Evolutionary conservation across 2,329 filamentous ascomycete species (phyloP), one percentile per base, ranked within the genome.

Genomic region (Ustulina deusta): DNA sequence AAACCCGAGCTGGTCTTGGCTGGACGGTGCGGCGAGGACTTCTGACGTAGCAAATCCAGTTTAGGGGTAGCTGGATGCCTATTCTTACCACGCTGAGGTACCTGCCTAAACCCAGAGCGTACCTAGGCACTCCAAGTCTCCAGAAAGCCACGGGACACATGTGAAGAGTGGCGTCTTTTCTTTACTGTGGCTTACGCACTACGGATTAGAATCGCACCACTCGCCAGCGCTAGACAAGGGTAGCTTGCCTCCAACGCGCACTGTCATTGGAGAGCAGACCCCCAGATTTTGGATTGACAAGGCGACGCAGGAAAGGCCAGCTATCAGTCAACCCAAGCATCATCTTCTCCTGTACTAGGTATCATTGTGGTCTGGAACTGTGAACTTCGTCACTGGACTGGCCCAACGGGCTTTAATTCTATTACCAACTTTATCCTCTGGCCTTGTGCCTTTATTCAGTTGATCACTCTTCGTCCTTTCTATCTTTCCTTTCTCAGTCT

Each of bases 261-360:
- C 69, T 72, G 63, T 68, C 66, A 75, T 72, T 74, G 63, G 67
- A 56, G 25, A 69, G 61, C 25, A 38, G 61, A 66, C 69, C 71
- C 71, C 73, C 65, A 65, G 65, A 63, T 63, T 60, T 29, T 60
- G 7, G 36, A 51, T 42, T 58, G 40, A 57, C 48, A 57, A 38
- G 71, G 69, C 65, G 65, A 73, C 71, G 71, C 70, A 63, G 68
- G 74, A 77, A 72, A 77, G 74, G 75, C 75, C 75, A 76, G 70
- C 73, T 76, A 77, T 73, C 73, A 69, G 63, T 62, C 61, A 63
- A 65, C 32, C 38, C 25, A 40, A n/a, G n/a, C n/a, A n/a, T n/a
- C n/a, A n/a, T n/a, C 42, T 29, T 22, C 25, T 66, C 63, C 32
- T 32, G 13, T 40, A 52, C 44, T 11, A 52, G 40, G 7, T 42